Evolutionary conservation across 768 basidiomycete genomes (phyloP), one percentile per base, ranked within the genome.

Genomic region (Tricholoma saponaceum): DNA sequence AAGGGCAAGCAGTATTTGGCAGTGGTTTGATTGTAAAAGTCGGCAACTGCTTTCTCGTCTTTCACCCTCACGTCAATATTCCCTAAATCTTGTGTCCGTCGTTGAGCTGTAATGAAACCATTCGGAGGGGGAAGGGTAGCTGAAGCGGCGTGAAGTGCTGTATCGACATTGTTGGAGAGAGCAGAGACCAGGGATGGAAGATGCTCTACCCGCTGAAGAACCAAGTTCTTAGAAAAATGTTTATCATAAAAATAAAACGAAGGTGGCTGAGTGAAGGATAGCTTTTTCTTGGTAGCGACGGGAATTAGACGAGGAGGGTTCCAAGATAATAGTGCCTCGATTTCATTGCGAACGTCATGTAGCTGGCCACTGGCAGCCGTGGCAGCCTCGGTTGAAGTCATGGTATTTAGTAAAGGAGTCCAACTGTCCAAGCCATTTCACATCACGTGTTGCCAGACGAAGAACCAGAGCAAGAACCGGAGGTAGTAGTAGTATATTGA

Each of bases 11-110:
- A 60, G 58, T 57, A 62, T 35, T 12, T 54, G 28, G 54, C 63
- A 37, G 61, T 60, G 39, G 61, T 64, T 35, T 28, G 14, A 33
- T 55, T 20, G 55, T 62, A 59, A 59, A 46, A 55, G 13, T 50
- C 23, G 39, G 54, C 59, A 46, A 53, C 44, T 54, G 52, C 52
- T 26, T 49, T 49, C 57, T 39, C 35, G 52, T 58, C 44, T 54
- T 10, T 22, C 57, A 54, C 44, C 52, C 32, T 49, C 44, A 35
- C 44, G 28, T 50, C 26, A 49, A 54, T 3, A 54, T 39, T 13
- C 52, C 46, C n/a, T 49, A 37, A 10, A 39, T 54, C 57, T 35
- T 54, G n/a, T 49, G 16, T 39, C 47, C 58, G 58, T 54, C 28
- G 52, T 54, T 54, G 18, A 52, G 57, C 28, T 54, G 57, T 58